Evolutionary conservation across 306 rosid species (phyloP).

Genomic region (Vigna unguiculata): DNA sequence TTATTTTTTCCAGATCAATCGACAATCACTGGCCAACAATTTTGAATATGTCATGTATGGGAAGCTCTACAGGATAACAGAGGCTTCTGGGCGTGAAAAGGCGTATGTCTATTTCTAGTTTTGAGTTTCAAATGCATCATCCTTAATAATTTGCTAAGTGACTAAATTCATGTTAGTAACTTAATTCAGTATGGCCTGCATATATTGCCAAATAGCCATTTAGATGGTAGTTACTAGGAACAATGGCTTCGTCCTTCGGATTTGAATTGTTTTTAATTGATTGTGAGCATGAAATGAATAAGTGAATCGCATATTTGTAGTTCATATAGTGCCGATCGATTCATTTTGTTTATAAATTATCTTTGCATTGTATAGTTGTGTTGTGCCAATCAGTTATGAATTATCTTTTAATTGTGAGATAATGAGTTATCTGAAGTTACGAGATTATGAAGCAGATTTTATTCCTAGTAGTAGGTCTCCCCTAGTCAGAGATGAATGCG

Average conservation of each 20-base stretch:
- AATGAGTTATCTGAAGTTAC: neutral
- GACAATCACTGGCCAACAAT: conserved; percentile 82
- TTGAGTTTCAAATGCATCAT: conserved; percentile 1
- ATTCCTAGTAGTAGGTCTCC: conserved; percentile 18
- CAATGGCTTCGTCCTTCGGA: neutral
- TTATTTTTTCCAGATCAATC: conserved; percentile 56
- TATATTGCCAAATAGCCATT: conserved; percentile 15
- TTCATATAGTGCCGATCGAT: neutral
- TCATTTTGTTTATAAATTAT: neutral
- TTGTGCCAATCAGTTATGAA: neutral
- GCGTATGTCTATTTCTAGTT: conserved; percentile 63
- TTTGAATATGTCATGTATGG: conserved; percentile 96
- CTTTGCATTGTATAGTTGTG: conserved; percentile 11
- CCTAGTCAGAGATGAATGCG: conserved; percentile 25
- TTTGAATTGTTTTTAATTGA: conserved; percentile 4
- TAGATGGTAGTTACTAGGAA: conserved; percentile 11
- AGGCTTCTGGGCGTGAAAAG: conserved; percentile 76
- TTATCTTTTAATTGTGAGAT: conserved; percentile 15
- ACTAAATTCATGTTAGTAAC: neutral
- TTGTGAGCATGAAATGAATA: conserved; percentile 16
- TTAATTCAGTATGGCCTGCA: neutral
- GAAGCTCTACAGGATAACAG: conserved; percentile 80
- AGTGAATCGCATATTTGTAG: neutral
- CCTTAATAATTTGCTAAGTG: neutral
- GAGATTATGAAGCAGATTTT: conserved; percentile 10